Evolutionary conservation across 1,284 basidiomycete species (phyloP), one percentile per base, ranked within the genome.

Genomic region (Apiotrichum siamense): DNA sequence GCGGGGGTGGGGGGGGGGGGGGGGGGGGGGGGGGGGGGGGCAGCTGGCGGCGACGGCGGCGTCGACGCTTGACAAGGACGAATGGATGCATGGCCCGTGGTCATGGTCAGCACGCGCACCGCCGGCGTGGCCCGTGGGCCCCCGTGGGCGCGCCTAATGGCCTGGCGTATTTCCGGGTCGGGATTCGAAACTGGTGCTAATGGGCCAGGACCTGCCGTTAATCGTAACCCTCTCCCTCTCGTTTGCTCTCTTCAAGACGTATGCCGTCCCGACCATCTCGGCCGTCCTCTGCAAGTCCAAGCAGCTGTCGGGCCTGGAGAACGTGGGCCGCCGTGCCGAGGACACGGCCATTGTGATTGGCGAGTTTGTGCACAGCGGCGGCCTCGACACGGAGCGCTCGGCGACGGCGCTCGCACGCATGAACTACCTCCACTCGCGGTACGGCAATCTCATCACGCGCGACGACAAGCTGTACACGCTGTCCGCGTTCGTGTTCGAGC

Each of bases 401-500:
- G 33, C 39, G 23, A 49, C 32, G 13, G 54, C 54, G 17, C 50
- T 56, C 21, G 47, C 54, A 18, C 38, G 54, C 33, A 52, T 56
- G 50, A 56, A 56, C 54, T 56, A 35, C 37, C 44, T 56, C 15
- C 54, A 56, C 21, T 27, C 37, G 10, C 50, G 54, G 7, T 56
- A 52, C 32, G 54, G 54, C 42, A 32, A 26, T 3, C 44, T 52
- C 12, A 52, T 56, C 13, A 45, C 44, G 13, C 47, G 47, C 44
- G 54, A 56, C 15, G 54, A 56, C 47, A 43, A 39, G 54, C 54
- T 56, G 25, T 52, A 47, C 37, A 56, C 54, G 5, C 54, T 56
- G 7, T 42, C 39, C 13, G 27, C 45, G 31, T 56, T 56, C 20
- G 31, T 56, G n/a, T 56, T 49, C 18, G 54, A 52, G 47, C 54